These are phyloP conservation scores for Quercus variabilis DNA, from an alignment of 306 rosid species.

Conservation along the genomic window DNA sequence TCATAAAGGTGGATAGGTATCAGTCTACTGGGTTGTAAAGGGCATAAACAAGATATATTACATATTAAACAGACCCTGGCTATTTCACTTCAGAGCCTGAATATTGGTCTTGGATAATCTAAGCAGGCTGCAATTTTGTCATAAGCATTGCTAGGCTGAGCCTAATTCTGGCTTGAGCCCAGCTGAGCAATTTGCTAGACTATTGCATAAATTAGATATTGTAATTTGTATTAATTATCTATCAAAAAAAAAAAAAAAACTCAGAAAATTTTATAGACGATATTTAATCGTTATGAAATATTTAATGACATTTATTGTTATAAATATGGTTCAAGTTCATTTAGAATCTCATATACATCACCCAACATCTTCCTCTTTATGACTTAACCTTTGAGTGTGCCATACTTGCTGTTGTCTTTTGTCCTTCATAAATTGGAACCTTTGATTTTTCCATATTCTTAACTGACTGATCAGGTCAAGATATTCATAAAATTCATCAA, in stretches of 20 bases:
- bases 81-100: background rate
- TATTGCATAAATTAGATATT: background rate
- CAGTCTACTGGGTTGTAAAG: background rate
- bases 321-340: too few relatives aligned
- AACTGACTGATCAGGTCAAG: background rate
- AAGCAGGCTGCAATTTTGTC: background rate
- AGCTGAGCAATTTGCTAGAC: background rate
- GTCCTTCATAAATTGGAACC: background rate
- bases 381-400: background rate
- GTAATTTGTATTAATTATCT: background rate
- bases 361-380: background rate
- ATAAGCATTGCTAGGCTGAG: background rate
- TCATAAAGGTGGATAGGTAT: background rate
- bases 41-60: background rate
- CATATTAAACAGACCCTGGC: background rate
- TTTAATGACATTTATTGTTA: background rate
- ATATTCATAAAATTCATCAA: background rate
- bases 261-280: background rate
- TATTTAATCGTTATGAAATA: background rate
- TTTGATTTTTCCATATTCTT: background rate
- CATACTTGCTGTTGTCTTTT: background rate
- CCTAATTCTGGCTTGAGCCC: background rate
- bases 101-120: background rate
- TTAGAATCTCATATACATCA: too few relatives aligned
- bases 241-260: background rate